Evolutionary conservation across 441 rosid genomes (phyloP), one percentile per base, ranked within the genome.

Genomic region (Eutrema salsugineum): DNA sequence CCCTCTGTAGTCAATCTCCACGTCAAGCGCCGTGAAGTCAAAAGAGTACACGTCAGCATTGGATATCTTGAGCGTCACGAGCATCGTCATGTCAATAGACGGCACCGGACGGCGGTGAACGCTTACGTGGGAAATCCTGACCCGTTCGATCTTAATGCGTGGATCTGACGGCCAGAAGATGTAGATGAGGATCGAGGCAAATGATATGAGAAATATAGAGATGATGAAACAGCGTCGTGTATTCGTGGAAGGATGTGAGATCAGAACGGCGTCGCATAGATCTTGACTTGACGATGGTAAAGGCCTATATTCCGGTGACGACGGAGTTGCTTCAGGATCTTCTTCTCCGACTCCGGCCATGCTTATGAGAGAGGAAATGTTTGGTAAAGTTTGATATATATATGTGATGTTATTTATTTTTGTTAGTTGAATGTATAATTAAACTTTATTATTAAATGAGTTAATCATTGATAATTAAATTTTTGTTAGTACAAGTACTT

Each of bases 141-240:
- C 68, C 58, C 83, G 80, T 14, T 11, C 70, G 68, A 88, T 77
- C 66, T 82, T 77, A 53, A 86, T 51, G 7, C 49, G 68, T 12
- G 93, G 93, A 36, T 81, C 83, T 19, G 91, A 83, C 46, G 93
- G 93, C 89, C 91, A 86, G 65, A 82, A 63, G 20, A 77, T 46
- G 80, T 75, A 86, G 63, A 70, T 57, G 43, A 75, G 61, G 66
- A 80, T 47, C 24, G 80, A 67, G 12, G 79, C 71, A 5, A 82
- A 51, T 32, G 77, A 30, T 48, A 85, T 11, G 27, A 84, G 10
- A n/a, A 81, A 70, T 53, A 78, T 7, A 15, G 76, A 27, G 80
- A 77, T 49, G 72, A 77, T 43, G 3, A 73, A n/a, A 20, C 63
- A 74, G 48, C 79, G 51, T 8, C 78, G 80, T 6, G 12, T 20